These are phyloP conservation scores for Choiromyces venosus DNA, from an alignment of 495 filamentous ascomycete species.

Conservation along the genomic window DNA sequence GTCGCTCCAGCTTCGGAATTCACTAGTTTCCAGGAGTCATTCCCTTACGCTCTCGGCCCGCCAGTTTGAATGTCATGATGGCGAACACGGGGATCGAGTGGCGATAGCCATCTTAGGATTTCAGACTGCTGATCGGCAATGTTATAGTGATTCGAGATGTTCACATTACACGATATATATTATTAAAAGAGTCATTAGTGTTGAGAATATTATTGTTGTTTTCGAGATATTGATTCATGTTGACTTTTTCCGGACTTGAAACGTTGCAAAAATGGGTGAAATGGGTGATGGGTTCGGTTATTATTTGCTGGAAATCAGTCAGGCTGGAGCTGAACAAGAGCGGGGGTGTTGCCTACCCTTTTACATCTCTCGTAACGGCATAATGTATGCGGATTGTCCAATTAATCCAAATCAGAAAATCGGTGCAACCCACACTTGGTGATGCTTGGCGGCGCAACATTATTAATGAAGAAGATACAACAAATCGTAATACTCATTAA, in stretches of 20 bases:
- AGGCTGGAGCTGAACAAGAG: neutral
- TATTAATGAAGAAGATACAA: no score
- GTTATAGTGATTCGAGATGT: neutral
- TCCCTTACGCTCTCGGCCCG: neutral
- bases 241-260: neutral
- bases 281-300: neutral
- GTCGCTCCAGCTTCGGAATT: neutral
- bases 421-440: no score
- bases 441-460: no score
- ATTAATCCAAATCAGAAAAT: no score
- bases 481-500: no score
- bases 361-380: no score
- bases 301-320: neutral
- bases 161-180: neutral
- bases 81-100: neutral
- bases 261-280: neutral
- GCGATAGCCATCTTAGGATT: neutral
- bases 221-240: neutral
- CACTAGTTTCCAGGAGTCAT: neutral
- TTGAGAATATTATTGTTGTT: neutral
- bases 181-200: neutral
- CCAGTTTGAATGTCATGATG: neutral
- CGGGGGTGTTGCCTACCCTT: neutral
- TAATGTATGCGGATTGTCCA: no score
- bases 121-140: neutral